Evolutionary conservation across 1,284 basidiomycete genomes (phyloP).

Genomic region (Meripilus lineatus): DNA sequence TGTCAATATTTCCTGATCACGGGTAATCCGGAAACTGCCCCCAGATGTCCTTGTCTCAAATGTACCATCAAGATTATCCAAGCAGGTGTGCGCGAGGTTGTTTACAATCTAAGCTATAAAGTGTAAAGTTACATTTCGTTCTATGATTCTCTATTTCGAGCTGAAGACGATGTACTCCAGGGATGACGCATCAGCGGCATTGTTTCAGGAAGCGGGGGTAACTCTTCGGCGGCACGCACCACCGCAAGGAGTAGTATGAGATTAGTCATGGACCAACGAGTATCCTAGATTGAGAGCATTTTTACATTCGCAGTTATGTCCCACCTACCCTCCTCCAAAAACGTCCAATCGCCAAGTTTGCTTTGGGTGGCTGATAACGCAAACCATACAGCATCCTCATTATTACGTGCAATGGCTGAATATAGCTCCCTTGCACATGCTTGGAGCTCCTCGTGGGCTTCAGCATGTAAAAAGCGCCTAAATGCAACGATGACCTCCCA

Average conservation of each 20-base stretch:
- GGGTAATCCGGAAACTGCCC: neutral
- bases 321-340: constrained; percentile 54
- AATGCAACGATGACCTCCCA: constrained; percentile 80
- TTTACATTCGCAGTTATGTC: constrained; percentile 52
- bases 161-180: constrained; percentile 30
- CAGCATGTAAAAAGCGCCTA: constrained; percentile 65
- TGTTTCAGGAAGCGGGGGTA: constrained; percentile 79
- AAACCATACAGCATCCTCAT: constrained; percentile 83
- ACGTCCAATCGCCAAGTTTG: constrained; percentile 34
- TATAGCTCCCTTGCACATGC: constrained; percentile 62
- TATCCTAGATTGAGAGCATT: constrained; percentile 30
- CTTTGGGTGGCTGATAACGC: constrained; percentile 56
- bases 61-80: constrained; percentile 98
- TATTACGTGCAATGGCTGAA: constrained; percentile 48
- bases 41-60: constrained; percentile 92
- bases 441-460: constrained; percentile 73
- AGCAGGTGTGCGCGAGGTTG: constrained; percentile 87
- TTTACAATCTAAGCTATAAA: constrained; percentile 95
- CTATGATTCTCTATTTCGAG: too few species aligned
- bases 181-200: constrained; percentile 74
- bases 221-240: constrained; percentile 62
- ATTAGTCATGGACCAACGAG: neutral
- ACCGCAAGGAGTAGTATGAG: constrained; percentile 15
- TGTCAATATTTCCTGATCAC: neutral
- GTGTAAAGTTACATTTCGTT: constrained; percentile 68